Evolutionary conservation across 768 basidiomycete species (phyloP).

Genomic region (Leccinum barrowsii): DNA sequence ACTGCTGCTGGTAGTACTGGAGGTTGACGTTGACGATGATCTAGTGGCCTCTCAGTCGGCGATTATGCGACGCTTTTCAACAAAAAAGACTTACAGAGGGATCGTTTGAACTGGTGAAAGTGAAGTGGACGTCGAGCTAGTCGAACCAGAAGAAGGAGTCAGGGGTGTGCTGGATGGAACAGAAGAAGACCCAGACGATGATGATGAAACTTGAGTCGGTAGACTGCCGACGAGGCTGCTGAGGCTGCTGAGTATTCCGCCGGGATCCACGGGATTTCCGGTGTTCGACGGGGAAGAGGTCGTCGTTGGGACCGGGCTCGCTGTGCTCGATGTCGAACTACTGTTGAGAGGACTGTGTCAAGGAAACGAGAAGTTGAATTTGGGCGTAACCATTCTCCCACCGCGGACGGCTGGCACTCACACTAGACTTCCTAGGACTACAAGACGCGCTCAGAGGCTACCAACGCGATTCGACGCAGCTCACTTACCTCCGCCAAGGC

Average conservation of each 20-base stretch:
- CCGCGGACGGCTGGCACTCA: conserved; percentile 9
- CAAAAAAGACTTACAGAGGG: conserved; percentile 19
- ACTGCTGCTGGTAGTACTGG: conserved; percentile 9
- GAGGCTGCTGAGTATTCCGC: conserved; percentile 12
- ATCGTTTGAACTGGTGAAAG: conserved; percentile 1
- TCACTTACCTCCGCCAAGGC: conserved; percentile 28
- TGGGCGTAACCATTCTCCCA: background rate
- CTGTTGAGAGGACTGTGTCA: conserved; percentile 10
- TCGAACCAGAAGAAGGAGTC: conserved; percentile 27
- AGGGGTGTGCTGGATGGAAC: conserved; percentile 15
- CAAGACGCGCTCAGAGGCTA: background rate
- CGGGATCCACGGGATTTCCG: background rate
- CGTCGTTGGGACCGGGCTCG: background rate
- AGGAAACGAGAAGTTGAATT: background rate
- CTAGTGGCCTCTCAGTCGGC: conserved; percentile 2
- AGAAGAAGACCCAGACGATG: conserved; percentile 20
- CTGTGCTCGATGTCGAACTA: conserved; percentile 1
- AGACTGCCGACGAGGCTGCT: conserved; percentile 14
- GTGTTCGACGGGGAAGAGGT: background rate
- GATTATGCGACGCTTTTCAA: background rate
- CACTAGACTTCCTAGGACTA: conserved; percentile 21
- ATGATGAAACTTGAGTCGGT: conserved; percentile 4
- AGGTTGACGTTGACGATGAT: conserved; percentile 11
- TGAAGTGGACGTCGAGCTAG: conserved; percentile 21
- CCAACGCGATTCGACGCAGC: background rate